Evolutionary conservation across 73 alveolate genomes (phyloP).

Genomic region (Effrenium voratum): DNA sequence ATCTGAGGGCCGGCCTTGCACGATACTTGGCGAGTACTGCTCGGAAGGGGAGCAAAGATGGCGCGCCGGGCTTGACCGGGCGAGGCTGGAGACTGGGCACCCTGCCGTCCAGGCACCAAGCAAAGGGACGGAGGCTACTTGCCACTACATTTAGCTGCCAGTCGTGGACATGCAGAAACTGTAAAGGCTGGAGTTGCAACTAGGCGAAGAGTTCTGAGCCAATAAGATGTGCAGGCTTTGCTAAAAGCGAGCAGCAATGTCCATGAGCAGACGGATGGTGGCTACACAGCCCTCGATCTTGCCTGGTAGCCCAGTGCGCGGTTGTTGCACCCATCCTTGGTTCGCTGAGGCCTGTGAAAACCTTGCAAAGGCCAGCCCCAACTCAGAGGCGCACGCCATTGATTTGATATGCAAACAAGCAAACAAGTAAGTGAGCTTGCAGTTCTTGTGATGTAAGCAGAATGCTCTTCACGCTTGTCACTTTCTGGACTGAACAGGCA

Average conservation of each 20-base stretch:
- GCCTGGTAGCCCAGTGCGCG: neutral
- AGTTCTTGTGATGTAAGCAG: neutral
- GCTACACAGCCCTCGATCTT: constrained; percentile 28
- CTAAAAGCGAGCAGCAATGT: constrained; percentile 53
- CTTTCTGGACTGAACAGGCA: neutral
- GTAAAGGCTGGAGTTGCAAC: neutral
- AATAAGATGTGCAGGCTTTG: neutral
- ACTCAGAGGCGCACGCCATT: neutral
- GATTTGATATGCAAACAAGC: neutral
- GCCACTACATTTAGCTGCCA: constrained; percentile 36
- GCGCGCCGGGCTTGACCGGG: neutral
- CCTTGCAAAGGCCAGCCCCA: neutral
- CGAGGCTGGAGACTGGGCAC: neutral
- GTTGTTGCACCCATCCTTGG: neutral
- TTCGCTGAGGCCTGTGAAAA: constrained; percentile 12
- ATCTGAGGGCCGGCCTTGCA: constrained; percentile 47
- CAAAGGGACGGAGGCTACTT: constrained; percentile 25
- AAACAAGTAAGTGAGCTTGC: neutral
- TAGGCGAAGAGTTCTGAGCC: neutral
- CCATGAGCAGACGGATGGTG: constrained; percentile 48
- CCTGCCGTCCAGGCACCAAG: neutral
- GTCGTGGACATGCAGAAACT: constrained; percentile 31
- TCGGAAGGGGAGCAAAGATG: constrained; percentile 52
- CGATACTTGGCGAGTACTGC: constrained; percentile 41
- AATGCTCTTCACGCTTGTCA: neutral